These are phyloP conservation scores for Fusarium nodosum DNA, from an alignment of 2,329 filamentous ascomycete genomes.

Conservation along the genomic window DNA sequence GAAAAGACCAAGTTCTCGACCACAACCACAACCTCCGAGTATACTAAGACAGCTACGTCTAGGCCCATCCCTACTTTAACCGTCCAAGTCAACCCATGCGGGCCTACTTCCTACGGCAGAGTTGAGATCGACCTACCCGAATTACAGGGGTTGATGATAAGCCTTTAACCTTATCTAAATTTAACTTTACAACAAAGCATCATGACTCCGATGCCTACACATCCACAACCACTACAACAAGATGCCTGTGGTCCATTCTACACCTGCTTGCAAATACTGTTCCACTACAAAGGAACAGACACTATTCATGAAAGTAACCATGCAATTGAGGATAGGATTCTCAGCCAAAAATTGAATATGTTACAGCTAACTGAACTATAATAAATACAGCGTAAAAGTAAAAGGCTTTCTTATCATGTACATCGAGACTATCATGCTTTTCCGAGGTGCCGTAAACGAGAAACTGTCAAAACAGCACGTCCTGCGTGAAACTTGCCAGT, in stretches of 20 bases:
- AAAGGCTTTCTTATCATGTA: conserved; percentile 3
- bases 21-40: not conserved
- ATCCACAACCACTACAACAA: too few species aligned
- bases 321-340: not conserved
- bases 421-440: not conserved
- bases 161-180: too few species aligned
- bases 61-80: not conserved
- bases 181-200: too few species aligned
- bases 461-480: conserved; percentile 23
- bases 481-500: conserved; percentile 24
- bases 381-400: conserved; percentile 3
- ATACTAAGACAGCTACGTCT: not conserved
- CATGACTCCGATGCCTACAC: too few species aligned
- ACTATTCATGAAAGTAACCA: not conserved
- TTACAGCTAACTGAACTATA: not conserved
- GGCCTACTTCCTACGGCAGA: not conserved
- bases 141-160: not conserved
- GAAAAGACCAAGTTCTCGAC: not conserved
- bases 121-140: not conserved
- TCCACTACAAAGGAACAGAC: not conserved
- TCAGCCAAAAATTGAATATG: not conserved
- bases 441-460: not conserved
- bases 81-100: not conserved
- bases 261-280: not conserved
- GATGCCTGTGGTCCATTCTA: too few species aligned